Evolutionary conservation across 352 stramenopile genomes (phyloP).

Genomic region (Globisporangium radiosum): DNA sequence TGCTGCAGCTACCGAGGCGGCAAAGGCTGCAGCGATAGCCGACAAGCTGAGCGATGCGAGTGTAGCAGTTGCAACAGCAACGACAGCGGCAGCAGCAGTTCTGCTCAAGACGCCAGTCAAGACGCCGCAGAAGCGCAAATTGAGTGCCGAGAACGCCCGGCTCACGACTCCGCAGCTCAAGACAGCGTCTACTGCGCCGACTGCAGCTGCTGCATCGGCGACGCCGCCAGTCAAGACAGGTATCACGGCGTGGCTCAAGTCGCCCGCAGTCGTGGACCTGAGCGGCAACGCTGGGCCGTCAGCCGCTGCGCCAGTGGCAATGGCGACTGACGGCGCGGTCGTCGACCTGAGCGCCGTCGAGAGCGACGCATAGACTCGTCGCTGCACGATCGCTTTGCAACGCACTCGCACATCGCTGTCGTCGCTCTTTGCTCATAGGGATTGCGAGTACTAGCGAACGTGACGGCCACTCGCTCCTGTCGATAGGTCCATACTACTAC

Average conservation of each 20-base stretch:
- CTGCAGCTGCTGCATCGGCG: conserved; percentile 1
- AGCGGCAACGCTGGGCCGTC: background rate
- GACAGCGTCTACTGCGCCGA: too few species aligned
- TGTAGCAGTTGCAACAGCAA: conserved; percentile 19
- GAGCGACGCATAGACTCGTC: background rate
- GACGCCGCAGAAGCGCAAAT: conserved; percentile 13
- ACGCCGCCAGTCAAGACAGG: conserved; percentile 4
- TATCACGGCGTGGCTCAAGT: conserved; percentile 17
- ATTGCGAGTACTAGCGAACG: too few species aligned
- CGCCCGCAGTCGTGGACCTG: conserved; percentile 11
- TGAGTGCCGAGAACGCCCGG: conserved; percentile 6
- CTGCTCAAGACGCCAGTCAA: conserved; percentile 2
- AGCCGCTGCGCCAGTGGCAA: background rate
- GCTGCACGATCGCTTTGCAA: too few species aligned
- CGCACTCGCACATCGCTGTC: too few species aligned
- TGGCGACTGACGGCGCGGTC: background rate
- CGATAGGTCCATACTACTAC: too few species aligned
- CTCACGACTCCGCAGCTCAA: conserved; percentile 5
- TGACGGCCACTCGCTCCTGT: too few species aligned
- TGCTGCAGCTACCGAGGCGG: conserved; percentile 15
- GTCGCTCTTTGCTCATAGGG: too few species aligned
- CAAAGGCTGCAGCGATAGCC: background rate
- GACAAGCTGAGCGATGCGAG: background rate
- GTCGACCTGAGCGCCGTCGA: conserved; percentile 1
- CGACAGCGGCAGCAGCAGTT: conserved; percentile 4